A percentile compares a stretch with the other conserved stretches of the same genome.
Evolutionary conservation across 2,329 filamentous ascomycete species (phyloP).

Genomic region (Alternaria sp.): DNA sequence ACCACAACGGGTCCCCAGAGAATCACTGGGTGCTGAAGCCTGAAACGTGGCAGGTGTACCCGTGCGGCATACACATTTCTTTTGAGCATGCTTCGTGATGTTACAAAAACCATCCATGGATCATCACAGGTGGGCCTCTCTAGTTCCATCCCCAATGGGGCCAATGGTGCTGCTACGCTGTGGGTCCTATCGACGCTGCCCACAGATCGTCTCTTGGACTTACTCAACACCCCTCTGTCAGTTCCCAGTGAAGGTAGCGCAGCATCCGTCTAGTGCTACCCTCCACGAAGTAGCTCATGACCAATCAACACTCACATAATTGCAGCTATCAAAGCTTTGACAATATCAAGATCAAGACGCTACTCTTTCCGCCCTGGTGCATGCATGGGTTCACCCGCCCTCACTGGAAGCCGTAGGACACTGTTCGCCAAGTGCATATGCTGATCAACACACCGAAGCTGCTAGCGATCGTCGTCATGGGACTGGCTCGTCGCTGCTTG

Average conservation of each 20-base stretch:
- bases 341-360: constrained; percentile 12
- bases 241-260: constrained; percentile 10
- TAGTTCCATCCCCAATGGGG: not conserved
- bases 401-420: constrained; percentile 11
- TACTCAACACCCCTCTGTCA: constrained; percentile 21
- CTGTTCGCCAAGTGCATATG: constrained; percentile 23
- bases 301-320: constrained; percentile 24
- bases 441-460: constrained; percentile 25
- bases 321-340: constrained; percentile 15
- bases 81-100: constrained; percentile 7
- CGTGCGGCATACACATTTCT: not conserved
- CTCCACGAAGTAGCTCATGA: constrained; percentile 21
- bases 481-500: constrained; percentile 9
- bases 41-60: not conserved
- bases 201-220: constrained; percentile 11
- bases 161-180: constrained; percentile 2
- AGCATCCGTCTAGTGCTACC: constrained; percentile 9
- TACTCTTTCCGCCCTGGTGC: constrained; percentile 7
- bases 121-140: constrained; percentile 2
- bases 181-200: constrained; percentile 9
- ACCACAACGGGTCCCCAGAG: not conserved
- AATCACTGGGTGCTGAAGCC: not conserved
- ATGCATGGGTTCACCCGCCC: constrained; percentile 12
- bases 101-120: constrained; percentile 2
- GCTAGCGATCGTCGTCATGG: constrained; percentile 19